Percentiles rank a stretch among this genome's conserved stretches.
phyloP scores from a whole-genome alignment of 345 rosid species.

The Rhodomyrtus tomentosa region DNA sequence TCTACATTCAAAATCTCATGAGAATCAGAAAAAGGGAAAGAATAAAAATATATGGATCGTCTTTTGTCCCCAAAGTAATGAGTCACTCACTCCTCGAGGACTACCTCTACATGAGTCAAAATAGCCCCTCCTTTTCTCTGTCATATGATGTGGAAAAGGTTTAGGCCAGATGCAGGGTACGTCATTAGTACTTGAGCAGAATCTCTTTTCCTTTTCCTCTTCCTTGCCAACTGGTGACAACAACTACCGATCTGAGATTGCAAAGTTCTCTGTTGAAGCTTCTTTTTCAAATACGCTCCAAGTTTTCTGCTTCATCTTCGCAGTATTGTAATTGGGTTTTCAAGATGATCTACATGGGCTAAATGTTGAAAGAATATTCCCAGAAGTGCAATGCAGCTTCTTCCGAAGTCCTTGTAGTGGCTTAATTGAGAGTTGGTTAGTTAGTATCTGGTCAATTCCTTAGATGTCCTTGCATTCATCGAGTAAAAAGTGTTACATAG shows the following conservation, averaged over 20 bases:
- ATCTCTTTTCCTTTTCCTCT: background rate
- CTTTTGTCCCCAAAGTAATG: background rate
- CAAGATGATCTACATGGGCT: background rate
- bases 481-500: background rate
- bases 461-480: background rate
- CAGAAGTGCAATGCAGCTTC: background rate
- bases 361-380: background rate
- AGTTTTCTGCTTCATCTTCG: background rate
- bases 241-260: background rate
- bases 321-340: background rate
- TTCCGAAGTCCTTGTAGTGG: background rate
- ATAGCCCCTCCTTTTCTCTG: background rate
- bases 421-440: background rate
- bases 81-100: background rate
- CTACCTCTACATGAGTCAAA: background rate
- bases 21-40: background rate
- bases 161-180: background rate
- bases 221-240: background rate
- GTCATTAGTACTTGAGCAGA: background rate
- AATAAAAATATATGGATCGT: background rate
- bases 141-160: background rate
- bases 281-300: background rate
- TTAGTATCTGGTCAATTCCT: background rate
- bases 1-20: background rate
- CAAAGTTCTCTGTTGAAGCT: background rate